Evolutionary conservation across 2,329 filamentous ascomycete genomes (phyloP), one percentile per base, ranked within the genome.

Genomic region (Alternaria gansuensis): DNA sequence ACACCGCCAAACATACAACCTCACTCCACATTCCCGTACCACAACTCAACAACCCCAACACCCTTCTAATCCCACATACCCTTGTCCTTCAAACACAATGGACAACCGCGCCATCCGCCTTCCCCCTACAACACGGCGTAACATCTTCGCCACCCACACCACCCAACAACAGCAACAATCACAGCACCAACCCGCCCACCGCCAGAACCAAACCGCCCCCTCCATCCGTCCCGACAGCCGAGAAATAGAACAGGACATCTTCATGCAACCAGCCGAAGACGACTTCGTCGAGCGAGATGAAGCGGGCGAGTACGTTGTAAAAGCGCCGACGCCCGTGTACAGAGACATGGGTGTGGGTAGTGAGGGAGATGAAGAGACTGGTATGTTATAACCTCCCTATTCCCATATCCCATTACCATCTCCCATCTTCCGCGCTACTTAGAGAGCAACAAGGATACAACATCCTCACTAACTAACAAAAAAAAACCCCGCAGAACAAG

Each of bases 241-340:
- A 13, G 53, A 63, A 17, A 55, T 60, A 21, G 37, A 58, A 33
- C 62, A 54, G 28, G 63, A 55, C 5, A 65, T 67, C 36, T 67
- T 69, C 51, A 63, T 61, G 36, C 66, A 66, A 14, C 60, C 67
- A 0, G 40, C 62, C n/a, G 66, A 72, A 28, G 66, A 73, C 26
- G 83, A 85, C 44, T 82, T 85, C 26, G 81, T 85, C 24, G 80
- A 81, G 41, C 78, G 80, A 10, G 80, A 84, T 58, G 78, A 79
- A 26, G 78, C 81, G 52, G 83, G 83, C 1, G 77, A 79, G 26
- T 84, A 83, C 59, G 77, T 78, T 28, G 67, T 84, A 39, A 62
- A 63, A 28, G 73, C 68, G 34, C 73, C 72, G 8, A 62, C 62
- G 4, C 68, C 66, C 1, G 64, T 61, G 14, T 71, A 69, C 54